Conservation (phyloP, 2,329 filamentous ascomycete species). For the Aureobasidium mangrovei region DNA sequence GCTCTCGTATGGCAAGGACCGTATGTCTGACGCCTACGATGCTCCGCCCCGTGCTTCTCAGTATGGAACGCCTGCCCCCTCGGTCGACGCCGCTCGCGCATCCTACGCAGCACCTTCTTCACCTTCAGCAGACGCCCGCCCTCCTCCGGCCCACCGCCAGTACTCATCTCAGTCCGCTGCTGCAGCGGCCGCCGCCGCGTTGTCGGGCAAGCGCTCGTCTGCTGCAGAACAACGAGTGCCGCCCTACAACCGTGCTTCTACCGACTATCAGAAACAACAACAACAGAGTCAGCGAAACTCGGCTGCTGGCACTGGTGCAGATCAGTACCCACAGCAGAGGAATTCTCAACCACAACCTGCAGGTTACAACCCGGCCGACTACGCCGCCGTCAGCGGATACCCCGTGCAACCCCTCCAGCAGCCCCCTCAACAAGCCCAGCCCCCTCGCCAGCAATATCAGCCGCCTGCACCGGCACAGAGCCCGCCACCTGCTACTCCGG, state of each 20-base stretch:
- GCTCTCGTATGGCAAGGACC: conserved; percentile 43
- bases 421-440: conserved; percentile 35
- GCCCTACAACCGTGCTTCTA: conserved; percentile 36
- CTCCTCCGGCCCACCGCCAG: conserved; percentile 40
- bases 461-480: conserved; percentile 38
- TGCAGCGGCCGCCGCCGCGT: conserved; percentile 33
- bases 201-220: conserved; percentile 35
- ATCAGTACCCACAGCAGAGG: conserved; percentile 12
- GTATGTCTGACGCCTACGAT: conserved; percentile 28
- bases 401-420: conserved; percentile 30
- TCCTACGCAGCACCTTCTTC: conserved; percentile 35
- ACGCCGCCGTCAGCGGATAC: conserved; percentile 45
- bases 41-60: conserved; percentile 28
- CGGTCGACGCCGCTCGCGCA: conserved; percentile 40
- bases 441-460: conserved; percentile 41
- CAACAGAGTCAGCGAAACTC: conserved; percentile 16
- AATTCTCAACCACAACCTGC: conserved; percentile 32
- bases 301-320: conserved; percentile 20
- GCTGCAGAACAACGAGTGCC: conserved; percentile 30
- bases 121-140: conserved; percentile 38
- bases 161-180: conserved; percentile 43
- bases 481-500: conserved; percentile 36
- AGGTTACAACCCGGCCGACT: conserved; percentile 70
- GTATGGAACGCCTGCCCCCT: conserved; percentile 19
- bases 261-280: conserved; percentile 30